phyloP scores from a whole-genome alignment of 83 land plant species.

The Picea mariana region DNA sequence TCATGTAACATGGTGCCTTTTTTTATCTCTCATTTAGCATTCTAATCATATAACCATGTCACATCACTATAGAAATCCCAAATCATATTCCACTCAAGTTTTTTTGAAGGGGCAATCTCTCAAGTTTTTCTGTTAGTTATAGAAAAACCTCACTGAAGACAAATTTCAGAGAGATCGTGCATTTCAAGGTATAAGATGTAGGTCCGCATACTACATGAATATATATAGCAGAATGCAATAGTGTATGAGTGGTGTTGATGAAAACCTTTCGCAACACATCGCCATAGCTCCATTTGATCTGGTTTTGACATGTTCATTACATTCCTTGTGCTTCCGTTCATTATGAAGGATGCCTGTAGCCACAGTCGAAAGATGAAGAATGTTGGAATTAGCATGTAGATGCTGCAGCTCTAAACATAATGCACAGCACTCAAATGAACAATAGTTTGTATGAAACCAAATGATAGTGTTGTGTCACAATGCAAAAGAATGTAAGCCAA shows the following conservation, averaged over 20 bases:
- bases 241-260: neutral
- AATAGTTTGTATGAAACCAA: too few relatives aligned
- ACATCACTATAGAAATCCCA: neutral
- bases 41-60: neutral
- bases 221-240: neutral
- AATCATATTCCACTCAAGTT: neutral
- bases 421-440: neutral
- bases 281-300: slow-evolving; percentile 87
- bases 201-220: too few relatives aligned
- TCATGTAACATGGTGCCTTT: slow-evolving; percentile 3
- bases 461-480: too few relatives aligned
- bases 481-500: too few relatives aligned
- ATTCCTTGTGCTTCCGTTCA: slow-evolving; percentile 83
- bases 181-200: neutral
- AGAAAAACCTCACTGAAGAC: neutral
- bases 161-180: neutral
- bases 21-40: too few relatives aligned
- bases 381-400: neutral
- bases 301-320: slow-evolving; percentile 90
- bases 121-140: neutral
- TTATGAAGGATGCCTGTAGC: slow-evolving; percentile 85
- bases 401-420: neutral
- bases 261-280: slow-evolving; percentile 66
- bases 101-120: neutral
- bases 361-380: neutral